Base-by-base conservation (phyloP, 1,139 yeast species). In the Lodderomyces orthopsilosis region DNA sequence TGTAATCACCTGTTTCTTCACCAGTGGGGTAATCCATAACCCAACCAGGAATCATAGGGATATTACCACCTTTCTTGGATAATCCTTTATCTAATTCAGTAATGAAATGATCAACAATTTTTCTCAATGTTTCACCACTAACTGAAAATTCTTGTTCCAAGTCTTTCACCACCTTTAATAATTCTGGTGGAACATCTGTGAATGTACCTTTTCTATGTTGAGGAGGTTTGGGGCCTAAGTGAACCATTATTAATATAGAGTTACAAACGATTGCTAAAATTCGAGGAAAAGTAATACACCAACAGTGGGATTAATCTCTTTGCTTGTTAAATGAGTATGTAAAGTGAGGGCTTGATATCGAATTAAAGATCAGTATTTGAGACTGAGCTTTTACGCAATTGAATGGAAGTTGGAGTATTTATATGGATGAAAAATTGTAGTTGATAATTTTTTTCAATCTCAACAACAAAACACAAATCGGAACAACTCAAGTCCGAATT, bases 1-100 rank as follows among this genome's bases (percentile, higher is more conserved):
- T 70, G 66, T 79, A 93, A 53, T 87, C 83, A 52, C 98, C 98
- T 37, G 75, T 76, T 66, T 93, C 98, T 53, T 81, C 68, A 56
- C 98, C 98, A 39, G 94, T 84, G 49, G 98, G 98, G 74, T 74
- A 84, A 58, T 86, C 95, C 78, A 89, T 74, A 43, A 91, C 97
- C 97, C 97, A 91, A 50, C 95, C 88, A 37, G 95, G 95, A 59
- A 85, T 89, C 98, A 91, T 93, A 47, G 98, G 98, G 59, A 88
- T 86, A 64, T 84, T 85, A 46, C 94, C 93, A 40, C 94, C 94
- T 41, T 69, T 57, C 61, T 80, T 79, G 46, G 89, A 75, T 51
- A 87, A 75, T 43, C 95, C 95, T 65, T 85, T 86, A 48, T 83
- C 79, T 58, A 93, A 79, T 69, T 93, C 98, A 34, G 55, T 47